These are phyloP conservation scores for Postia placenta DNA, from an alignment of 768 basidiomycete species.

Conservation along the genomic window DNA sequence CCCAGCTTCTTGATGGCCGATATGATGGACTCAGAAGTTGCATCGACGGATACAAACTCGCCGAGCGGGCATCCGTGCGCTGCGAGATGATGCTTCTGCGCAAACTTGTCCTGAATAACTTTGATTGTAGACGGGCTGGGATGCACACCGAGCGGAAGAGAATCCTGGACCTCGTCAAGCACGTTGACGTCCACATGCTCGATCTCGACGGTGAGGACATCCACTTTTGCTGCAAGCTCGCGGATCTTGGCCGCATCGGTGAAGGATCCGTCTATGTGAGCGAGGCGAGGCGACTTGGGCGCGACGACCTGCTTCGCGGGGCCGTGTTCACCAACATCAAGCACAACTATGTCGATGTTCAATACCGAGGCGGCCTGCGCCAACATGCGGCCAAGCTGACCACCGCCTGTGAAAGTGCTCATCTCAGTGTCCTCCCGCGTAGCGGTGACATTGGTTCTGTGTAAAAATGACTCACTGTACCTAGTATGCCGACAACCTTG, in stretches of 20 bases:
- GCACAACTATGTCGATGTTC: conserved; percentile 75
- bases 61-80: conserved; percentile 46
- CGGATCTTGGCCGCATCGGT: conserved; percentile 71
- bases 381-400: conserved; percentile 97
- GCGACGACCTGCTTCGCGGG: conserved; percentile 89
- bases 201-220: conserved; percentile 92
- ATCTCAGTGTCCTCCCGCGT: not conserved
- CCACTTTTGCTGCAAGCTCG: conserved; percentile 72
- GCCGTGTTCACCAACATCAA: conserved; percentile 72
- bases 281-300: conserved; percentile 38
- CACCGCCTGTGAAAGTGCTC: conserved; percentile 59
- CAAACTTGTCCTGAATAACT: conserved; percentile 75
- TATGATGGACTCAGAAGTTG: conserved; percentile 43
- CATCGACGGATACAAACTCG: conserved; percentile 56
- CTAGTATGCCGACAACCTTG: conserved; percentile 31
- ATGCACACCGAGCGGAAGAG: conserved; percentile 37
- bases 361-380: conserved; percentile 84
- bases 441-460: not conserved
- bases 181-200: conserved; percentile 87
- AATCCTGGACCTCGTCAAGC: conserved; percentile 53
- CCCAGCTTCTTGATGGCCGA: conserved; percentile 57
- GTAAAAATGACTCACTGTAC: conserved; percentile 14
- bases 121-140: conserved; percentile 79
- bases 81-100: conserved; percentile 55
- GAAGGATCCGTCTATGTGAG: conserved; percentile 88